A percentile compares a stretch with the other conserved stretches of the same genome.
These are phyloP conservation scores for Cystoisospora suis DNA, from an alignment of 169 alveolate genomes.

Conservation along the genomic window DNA sequence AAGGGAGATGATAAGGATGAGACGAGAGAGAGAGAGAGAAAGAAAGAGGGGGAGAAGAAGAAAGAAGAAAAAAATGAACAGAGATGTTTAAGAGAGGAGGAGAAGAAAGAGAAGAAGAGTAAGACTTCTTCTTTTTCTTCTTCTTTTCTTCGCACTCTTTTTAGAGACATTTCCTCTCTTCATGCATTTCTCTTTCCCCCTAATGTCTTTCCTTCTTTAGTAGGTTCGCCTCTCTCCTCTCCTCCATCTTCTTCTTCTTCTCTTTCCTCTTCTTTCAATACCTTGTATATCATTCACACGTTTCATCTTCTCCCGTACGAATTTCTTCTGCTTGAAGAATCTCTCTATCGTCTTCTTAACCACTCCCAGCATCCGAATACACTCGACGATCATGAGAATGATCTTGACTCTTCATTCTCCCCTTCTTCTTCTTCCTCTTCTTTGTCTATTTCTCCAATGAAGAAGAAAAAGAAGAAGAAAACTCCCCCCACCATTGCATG, in stretches of 20 bases:
- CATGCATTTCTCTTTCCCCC: background rate
- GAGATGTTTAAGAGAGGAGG: background rate
- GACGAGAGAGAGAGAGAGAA: background rate
- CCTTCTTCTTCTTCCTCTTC: background rate
- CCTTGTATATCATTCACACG: constrained; percentile 18
- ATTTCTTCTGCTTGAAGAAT: constrained; percentile 2
- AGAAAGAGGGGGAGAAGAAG: background rate
- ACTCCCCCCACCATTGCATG: too few relatives aligned
- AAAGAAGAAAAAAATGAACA: background rate
- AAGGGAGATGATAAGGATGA: background rate
- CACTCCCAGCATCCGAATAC: background rate
- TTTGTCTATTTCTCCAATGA: too few relatives aligned
- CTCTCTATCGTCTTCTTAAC: constrained; percentile 10
- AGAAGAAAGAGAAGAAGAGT: background rate
- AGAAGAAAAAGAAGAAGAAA: too few relatives aligned
- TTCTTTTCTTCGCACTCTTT: background rate
- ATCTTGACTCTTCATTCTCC: background rate
- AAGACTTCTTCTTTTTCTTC: background rate
- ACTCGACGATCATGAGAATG: too few relatives aligned
- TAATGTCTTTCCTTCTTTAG: background rate
- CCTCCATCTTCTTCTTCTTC: background rate
- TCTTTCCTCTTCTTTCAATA: background rate
- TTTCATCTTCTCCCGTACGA: background rate
- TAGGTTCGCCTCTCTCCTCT: background rate
- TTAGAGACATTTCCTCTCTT: background rate